Evolutionary conservation across 495 filamentous ascomycete genomes (phyloP).

Genomic region (Penicillium waksmanii): DNA sequence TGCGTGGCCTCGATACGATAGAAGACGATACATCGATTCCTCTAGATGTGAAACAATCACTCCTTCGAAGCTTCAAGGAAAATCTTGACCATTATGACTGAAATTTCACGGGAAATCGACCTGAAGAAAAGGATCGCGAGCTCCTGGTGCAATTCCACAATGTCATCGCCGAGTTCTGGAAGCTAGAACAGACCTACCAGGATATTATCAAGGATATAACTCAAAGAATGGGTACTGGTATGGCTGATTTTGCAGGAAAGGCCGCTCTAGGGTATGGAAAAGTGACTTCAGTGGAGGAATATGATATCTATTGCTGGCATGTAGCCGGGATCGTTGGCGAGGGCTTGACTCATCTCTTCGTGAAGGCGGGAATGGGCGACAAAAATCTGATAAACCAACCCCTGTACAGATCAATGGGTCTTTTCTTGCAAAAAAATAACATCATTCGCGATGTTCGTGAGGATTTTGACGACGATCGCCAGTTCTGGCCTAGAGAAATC

Average conservation of each 20-base stretch:
- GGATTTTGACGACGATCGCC: slow-evolving; percentile 80
- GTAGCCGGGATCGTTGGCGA: slow-evolving; percentile 97
- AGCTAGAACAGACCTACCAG: slow-evolving; percentile 82
- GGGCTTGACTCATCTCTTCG: slow-evolving; percentile 87
- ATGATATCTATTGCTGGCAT: slow-evolving; percentile 96
- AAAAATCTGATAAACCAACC: slow-evolving; percentile 75
- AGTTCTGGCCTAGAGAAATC: slow-evolving; percentile 93
- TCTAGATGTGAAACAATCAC: slow-evolving; percentile 77
- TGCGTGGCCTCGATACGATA: slow-evolving; percentile 92
- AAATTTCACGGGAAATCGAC: slow-evolving; percentile 83
- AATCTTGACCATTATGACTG: slow-evolving; percentile 82
- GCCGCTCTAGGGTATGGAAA: slow-evolving; percentile 75
- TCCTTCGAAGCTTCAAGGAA: slow-evolving; percentile 80
- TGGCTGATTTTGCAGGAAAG: slow-evolving; percentile 92
- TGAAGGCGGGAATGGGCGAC: slow-evolving; percentile 86
- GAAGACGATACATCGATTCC: slow-evolving; percentile 97
- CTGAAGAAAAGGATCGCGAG: slow-evolving; percentile 91
- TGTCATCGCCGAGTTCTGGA: slow-evolving; percentile 84
- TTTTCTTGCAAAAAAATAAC: slow-evolving; percentile 97
- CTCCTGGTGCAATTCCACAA: slow-evolving; percentile 88
- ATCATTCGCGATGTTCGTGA: slow-evolving; percentile 95
- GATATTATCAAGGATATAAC: slow-evolving; percentile 93
- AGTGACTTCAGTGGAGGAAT: slow-evolving; percentile 82
- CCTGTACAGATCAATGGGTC: slow-evolving; percentile 93
- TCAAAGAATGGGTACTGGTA: slow-evolving; percentile 93